Evolutionary conservation across 2,329 filamentous ascomycete species (phyloP), one percentile per base, ranked within the genome.

Genomic region (Endothia cerciana): DNA sequence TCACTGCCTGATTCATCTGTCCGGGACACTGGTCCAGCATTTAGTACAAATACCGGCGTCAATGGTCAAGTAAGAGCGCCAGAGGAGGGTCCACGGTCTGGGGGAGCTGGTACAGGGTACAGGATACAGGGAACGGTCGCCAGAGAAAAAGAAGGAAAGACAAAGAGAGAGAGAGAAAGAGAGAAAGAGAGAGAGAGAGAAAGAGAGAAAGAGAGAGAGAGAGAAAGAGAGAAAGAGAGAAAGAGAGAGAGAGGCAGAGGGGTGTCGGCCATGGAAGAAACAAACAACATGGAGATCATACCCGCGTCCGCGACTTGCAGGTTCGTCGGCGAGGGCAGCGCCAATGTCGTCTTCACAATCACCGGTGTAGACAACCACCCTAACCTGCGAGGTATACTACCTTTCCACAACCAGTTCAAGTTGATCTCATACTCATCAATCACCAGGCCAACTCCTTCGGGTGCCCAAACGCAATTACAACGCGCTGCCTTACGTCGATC

Each of bases 291-390:
- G 66, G 66, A 68, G 13, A 45, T 15, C 11, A 38, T 68, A 15
- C 66, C 63, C 33, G 19, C 57, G 13, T 41, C 49, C 25, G 66
- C 66, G 28, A 41, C 19, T 11, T 63, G 60, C 66, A 68, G 28
- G 60, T 79, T 86, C 65, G 77, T 87, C 28, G 85, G 83, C 33
- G 91, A 95, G 76, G 92, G 91, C 30, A 89, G 90, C 30, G 91
- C 92, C 62, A 94, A 95, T 75, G 84, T 90, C 61, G 89, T 94
- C 69, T 93, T 91, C 73, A 83, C 84, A 70, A 82, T 91, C 64
- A 10, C 62, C 2, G 65, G 55, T 33, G 63, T 62, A 43, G 60
- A 61, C 55, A 19, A 61, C 45, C 59, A 71, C 65, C 51, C 66
- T 4, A 49, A 56, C 13, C 43, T 68, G 41, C 41, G 47, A 33